Evolutionary conservation across 2,329 filamentous ascomycete species (phyloP).

Genomic region (Furcasterigmium sp.): DNA sequence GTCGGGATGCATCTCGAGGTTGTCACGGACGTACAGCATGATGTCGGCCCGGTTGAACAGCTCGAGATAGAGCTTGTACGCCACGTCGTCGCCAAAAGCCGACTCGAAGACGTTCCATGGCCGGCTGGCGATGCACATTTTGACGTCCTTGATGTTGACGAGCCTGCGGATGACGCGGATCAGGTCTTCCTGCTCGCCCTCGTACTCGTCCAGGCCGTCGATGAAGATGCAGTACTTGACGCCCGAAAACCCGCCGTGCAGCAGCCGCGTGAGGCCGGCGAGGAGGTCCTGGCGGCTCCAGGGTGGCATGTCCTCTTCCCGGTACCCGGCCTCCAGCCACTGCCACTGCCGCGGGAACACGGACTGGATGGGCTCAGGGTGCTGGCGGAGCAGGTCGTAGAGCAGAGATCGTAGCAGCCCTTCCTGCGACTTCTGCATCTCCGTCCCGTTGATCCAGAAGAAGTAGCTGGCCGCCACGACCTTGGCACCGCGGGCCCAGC

Average conservation of each 20-base stretch:
- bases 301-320: not conserved
- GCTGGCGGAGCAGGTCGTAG: constrained; percentile 7
- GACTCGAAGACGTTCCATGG: constrained; percentile 21
- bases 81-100: constrained; percentile 15
- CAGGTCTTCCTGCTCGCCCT: constrained; percentile 20
- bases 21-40: constrained; percentile 12
- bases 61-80: constrained; percentile 15
- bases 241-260: not conserved
- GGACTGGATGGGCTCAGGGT: not conserved
- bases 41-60: constrained; percentile 20
- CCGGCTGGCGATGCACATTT: constrained; percentile 26
- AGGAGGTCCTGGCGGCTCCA: constrained; percentile 1
- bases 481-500: constrained; percentile 24
- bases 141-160: constrained; percentile 12
- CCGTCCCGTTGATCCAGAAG: constrained; percentile 32
- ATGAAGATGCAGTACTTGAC: constrained; percentile 16
- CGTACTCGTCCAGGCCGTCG: constrained; percentile 28
- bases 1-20: not conserved
- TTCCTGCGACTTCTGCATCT: constrained; percentile 31
- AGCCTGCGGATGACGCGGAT: constrained; percentile 20
- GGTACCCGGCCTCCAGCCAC: not conserved
- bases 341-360: not conserved
- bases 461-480: constrained; percentile 29
- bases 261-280: not conserved
- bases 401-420: constrained; percentile 26